Conservation (phyloP, 2,329 filamentous ascomycete genomes). For the Uncinocarpus reesii region DNA sequence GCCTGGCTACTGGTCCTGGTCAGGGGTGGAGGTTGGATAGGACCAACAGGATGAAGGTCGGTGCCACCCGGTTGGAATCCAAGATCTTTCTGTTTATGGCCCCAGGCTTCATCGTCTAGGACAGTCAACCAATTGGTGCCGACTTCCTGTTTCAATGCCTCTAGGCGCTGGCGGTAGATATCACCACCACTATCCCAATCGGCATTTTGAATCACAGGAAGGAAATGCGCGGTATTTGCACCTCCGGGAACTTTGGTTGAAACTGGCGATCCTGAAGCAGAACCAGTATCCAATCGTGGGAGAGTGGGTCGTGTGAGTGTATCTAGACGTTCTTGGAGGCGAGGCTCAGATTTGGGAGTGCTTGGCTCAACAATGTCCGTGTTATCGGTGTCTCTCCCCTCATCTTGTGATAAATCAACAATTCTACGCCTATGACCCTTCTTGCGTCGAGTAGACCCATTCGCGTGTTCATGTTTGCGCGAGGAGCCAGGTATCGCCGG, state of each 20-base stretch:
- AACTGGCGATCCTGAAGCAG: not conserved
- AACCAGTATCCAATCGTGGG: not conserved
- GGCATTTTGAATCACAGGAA: constrained; percentile 21
- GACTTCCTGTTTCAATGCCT: constrained; percentile 72
- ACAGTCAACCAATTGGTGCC: constrained; percentile 81
- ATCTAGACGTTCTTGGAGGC: constrained; percentile 4
- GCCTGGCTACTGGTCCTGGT: constrained; percentile 31
- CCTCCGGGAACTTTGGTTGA: not conserved
- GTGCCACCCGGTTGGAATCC: constrained; percentile 24
- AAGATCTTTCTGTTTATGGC: constrained; percentile 27
- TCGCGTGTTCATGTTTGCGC: constrained; percentile 21
- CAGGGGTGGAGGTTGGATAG: constrained; percentile 27
- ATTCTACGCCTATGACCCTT: constrained; percentile 48
- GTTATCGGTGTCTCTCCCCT: constrained; percentile 16
- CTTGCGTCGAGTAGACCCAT: constrained; percentile 32
- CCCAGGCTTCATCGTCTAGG: constrained; percentile 63
- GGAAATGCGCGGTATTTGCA: constrained; percentile 17
- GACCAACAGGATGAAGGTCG: constrained; percentile 26
- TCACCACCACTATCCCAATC: constrained; percentile 51
- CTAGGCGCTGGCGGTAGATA: constrained; percentile 77
- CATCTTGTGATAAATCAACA: constrained; percentile 46
- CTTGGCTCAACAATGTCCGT: not conserved
- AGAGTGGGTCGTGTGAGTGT: not conserved
- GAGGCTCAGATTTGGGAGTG: constrained; percentile 6
- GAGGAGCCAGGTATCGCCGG: not conserved